Evolutionary conservation across 2,329 filamentous ascomycete genomes (phyloP).

Genomic region (Ceratocystis ficicola): DNA sequence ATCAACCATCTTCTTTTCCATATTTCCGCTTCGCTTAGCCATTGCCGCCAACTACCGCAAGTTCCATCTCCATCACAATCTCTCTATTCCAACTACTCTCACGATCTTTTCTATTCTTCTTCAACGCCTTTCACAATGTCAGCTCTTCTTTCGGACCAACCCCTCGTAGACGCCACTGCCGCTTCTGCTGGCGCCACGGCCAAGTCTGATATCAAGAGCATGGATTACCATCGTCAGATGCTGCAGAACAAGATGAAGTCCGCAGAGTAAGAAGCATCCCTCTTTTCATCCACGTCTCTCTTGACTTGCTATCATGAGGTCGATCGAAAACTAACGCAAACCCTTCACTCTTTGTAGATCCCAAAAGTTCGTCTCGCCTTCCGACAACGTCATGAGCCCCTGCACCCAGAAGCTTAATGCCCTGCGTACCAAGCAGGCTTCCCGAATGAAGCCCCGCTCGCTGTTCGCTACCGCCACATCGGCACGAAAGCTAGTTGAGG

Average conservation of each 20-base stretch:
- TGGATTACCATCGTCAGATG: conserved; percentile 68
- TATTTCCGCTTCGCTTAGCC: background rate
- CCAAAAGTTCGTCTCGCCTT: conserved; percentile 62
- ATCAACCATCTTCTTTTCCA: background rate
- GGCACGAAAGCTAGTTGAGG: conserved; percentile 46
- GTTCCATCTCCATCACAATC: background rate
- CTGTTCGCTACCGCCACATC: conserved; percentile 52
- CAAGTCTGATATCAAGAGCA: conserved; percentile 46
- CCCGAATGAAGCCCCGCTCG: conserved; percentile 58
- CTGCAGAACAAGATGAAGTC: conserved; percentile 57
- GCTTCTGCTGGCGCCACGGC: conserved; percentile 27
- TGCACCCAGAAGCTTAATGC: conserved; percentile 72
- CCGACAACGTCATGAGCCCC: conserved; percentile 80
- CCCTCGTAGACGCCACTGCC: conserved; percentile 23
- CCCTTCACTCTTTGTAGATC: conserved; percentile 26
- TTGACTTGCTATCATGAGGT: background rate
- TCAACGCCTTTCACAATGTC: background rate
- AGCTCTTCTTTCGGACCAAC: conserved; percentile 6
- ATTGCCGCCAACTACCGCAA: too few species aligned
- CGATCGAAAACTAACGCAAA: background rate
- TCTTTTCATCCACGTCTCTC: background rate
- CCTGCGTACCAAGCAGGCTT: conserved; percentile 66
- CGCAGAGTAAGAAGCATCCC: conserved; percentile 46
- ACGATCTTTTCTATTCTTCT: background rate
- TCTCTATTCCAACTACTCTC: background rate